These are phyloP conservation scores for Hsuehochloa calcarea DNA, from an alignment of 176 grass and related monocot genomes.

Conservation along the genomic window DNA sequence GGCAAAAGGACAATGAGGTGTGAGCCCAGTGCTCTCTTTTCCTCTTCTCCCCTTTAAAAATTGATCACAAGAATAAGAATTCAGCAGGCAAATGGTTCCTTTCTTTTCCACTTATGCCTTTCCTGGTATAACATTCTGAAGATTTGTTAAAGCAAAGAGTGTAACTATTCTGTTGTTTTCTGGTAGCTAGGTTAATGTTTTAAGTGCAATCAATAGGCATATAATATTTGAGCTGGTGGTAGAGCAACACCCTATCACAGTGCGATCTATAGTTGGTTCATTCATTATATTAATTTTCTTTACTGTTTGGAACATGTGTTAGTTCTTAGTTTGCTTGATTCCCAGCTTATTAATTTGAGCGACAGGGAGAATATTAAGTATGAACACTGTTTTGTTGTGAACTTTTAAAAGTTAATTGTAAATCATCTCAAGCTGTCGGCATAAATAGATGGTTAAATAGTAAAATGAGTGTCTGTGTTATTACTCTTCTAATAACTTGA, in stretches of 20 bases:
- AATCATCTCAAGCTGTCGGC: background rate
- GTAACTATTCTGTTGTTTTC: constrained; percentile 19
- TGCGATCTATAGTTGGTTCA: constrained; percentile 17
- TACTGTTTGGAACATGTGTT: constrained; percentile 1
- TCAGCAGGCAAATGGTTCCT: background rate
- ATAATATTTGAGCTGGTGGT: constrained; percentile 13
- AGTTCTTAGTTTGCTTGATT: background rate
- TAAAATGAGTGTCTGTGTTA: background rate
- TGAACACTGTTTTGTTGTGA: background rate
- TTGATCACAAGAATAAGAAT: background rate
- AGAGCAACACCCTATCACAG: constrained; percentile 1
- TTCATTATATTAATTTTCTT: background rate
- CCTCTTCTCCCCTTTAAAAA: background rate
- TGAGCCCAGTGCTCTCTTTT: constrained; percentile 37
- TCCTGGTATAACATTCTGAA: constrained; percentile 2
- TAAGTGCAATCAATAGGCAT: constrained; percentile 16
- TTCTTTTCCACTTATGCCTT: background rate
- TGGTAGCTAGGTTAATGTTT: constrained; percentile 33
- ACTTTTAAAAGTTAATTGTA: background rate
- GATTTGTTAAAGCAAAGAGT: constrained; percentile 30
- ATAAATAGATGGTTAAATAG: background rate
- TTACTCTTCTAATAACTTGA: background rate
- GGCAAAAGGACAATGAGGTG: constrained; percentile 43
- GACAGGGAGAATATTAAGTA: constrained; percentile 4
- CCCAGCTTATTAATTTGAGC: background rate